Percentiles rank a stretch among this genome's conserved stretches.
Evolutionary conservation across 306 rosid species (phyloP).

Genomic region (Trichosanthes truncata): DNA sequence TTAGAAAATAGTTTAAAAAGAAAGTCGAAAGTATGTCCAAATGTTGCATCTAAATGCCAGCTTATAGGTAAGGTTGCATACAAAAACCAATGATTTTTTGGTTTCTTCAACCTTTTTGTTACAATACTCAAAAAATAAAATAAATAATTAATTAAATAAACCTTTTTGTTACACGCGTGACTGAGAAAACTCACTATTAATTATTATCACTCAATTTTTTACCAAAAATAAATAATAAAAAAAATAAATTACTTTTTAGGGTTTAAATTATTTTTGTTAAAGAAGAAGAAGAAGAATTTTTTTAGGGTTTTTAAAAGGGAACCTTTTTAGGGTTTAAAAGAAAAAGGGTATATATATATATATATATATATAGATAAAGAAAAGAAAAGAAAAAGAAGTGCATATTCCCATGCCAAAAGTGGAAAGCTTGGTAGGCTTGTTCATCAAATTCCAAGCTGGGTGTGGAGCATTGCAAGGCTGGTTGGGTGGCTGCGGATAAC

Average conservation of each 20-base stretch:
- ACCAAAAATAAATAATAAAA: not conserved
- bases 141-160: too few species aligned
- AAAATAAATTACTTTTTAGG: not conserved
- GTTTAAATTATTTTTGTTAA: not conserved
- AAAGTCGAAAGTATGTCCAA: not conserved
- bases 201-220: not conserved
- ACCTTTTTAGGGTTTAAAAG: not conserved
- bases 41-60: not conserved
- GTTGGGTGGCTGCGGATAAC: slow-evolving; percentile 28
- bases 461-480: slow-evolving; percentile 76
- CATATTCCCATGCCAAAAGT: slow-evolving; percentile 27
- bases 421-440: slow-evolving; percentile 15
- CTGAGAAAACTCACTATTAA: slow-evolving; percentile 1
- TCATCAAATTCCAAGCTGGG: slow-evolving; percentile 39
- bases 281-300: not conserved
- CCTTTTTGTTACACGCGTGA: not conserved
- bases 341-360: too few species aligned
- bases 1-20: too few species aligned
- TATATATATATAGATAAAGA: too few species aligned
- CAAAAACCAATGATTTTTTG: slow-evolving; percentile 6
- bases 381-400: not conserved
- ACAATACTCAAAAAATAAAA: too few species aligned
- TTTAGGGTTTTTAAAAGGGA: not conserved
- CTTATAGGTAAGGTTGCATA: not conserved
- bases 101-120: not conserved